These are phyloP conservation scores for Pueraria montana DNA, from an alignment of 306 rosid genomes.

Conservation along the genomic window DNA sequence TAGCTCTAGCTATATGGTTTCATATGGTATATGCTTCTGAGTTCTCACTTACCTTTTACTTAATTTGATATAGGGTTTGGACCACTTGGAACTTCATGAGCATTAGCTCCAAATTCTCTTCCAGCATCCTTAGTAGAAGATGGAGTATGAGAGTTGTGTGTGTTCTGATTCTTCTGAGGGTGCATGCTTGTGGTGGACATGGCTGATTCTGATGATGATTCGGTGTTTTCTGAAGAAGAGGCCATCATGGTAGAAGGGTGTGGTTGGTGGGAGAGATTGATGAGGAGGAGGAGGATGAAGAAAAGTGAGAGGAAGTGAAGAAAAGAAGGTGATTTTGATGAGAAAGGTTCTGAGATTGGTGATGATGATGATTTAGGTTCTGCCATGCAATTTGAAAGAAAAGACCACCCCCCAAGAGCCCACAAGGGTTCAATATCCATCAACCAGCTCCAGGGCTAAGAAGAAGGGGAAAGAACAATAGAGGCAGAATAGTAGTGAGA, in stretches of 20 bases:
- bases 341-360: conserved; percentile 52
- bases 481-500: conserved; percentile 28
- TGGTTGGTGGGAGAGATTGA: conserved; percentile 55
- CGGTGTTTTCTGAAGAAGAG: conserved; percentile 48
- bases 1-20: conserved; percentile 42
- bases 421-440: conserved; percentile 99
- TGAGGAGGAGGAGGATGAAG: conserved; percentile 73
- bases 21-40: conserved; percentile 35
- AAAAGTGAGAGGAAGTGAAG: conserved; percentile 64
- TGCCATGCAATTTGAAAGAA: conserved; percentile 96
- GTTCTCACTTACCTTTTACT: conserved; percentile 51
- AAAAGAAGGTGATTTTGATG: conserved; percentile 59
- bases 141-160: conserved; percentile 33
- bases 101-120: conserved; percentile 73
- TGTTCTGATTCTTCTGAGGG: conserved; percentile 60
- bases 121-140: conserved; percentile 47
- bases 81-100: conserved; percentile 97
- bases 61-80: conserved; percentile 89
- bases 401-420: conserved; percentile 97
- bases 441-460: conserved; percentile 84
- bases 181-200: conserved; percentile 48
- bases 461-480: conserved; percentile 35
- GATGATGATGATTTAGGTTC: conserved; percentile 65
- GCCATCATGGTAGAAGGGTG: conserved; percentile 62
- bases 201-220: conserved; percentile 53